Evolutionary conservation across 23 red algal genomes (phyloP).

Genomic region (Agarophyton chilense): DNA sequence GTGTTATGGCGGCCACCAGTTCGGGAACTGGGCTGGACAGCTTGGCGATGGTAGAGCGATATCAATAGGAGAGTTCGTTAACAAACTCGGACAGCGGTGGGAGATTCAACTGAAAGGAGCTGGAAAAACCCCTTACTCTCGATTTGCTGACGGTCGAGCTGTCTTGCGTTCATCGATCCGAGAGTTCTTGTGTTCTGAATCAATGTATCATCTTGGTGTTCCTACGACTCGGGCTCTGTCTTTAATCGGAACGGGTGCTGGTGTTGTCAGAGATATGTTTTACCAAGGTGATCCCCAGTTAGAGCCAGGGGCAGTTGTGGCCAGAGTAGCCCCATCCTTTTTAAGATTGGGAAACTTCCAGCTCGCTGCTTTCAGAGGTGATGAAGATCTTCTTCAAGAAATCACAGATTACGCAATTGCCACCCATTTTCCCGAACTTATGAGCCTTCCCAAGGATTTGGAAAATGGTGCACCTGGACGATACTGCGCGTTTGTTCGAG

Average conservation of each 20-base stretch:
- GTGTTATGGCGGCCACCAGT: constrained; percentile 99
- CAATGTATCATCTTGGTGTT: constrained; percentile 89
- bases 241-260: constrained; percentile 83
- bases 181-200: constrained; percentile 94
- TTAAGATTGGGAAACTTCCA: constrained; percentile 94
- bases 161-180: constrained; percentile 94
- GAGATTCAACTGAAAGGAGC: constrained; percentile 98
- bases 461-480: neutral
- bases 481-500: constrained; percentile 69
- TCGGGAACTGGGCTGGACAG: constrained; percentile 96
- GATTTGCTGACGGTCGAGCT: constrained; percentile 94
- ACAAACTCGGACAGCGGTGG: constrained; percentile 65
- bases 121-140: constrained; percentile 92
- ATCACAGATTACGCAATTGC: constrained; percentile 87
- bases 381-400: constrained; percentile 69
- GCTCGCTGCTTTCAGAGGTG: constrained; percentile 62
- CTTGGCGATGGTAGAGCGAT: constrained; percentile 98
- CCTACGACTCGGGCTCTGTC: constrained; percentile 93
- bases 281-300: constrained; percentile 81
- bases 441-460: constrained; percentile 4
- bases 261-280: constrained; percentile 95
- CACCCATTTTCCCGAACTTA: constrained; percentile 78
- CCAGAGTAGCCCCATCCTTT: constrained; percentile 86
- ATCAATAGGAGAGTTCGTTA: constrained; percentile 85
- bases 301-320: constrained; percentile 90